These are phyloP conservation scores for Talaromyces albobiverticillius DNA, from an alignment of 2,329 filamentous ascomycete genomes.

Conservation along the genomic window DNA sequence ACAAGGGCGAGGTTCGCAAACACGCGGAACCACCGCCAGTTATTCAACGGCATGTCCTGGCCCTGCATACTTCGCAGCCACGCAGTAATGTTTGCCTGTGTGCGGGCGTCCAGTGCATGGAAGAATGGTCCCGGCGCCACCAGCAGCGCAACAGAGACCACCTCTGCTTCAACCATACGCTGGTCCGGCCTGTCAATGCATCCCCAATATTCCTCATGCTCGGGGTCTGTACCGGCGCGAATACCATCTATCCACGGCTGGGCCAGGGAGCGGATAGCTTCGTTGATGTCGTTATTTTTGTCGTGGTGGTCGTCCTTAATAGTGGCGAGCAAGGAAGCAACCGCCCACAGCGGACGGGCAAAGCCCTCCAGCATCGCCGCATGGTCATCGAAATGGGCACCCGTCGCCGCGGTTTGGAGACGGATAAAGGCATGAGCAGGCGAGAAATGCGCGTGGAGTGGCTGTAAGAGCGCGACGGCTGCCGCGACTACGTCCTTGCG, in stretches of 20 bases:
- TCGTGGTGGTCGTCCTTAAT: slow-evolving; percentile 60
- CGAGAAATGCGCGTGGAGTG: slow-evolving; percentile 19
- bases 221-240: slow-evolving; percentile 67
- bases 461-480: slow-evolving; percentile 16
- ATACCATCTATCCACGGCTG: slow-evolving; percentile 69
- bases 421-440: slow-evolving; percentile 15
- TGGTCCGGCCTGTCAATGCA: slow-evolving; percentile 73
- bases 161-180: slow-evolving; percentile 82
- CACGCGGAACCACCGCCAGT: slow-evolving; percentile 79
- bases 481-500: slow-evolving; percentile 17
- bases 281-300: neutral
- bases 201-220: slow-evolving; percentile 71
- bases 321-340: slow-evolving; percentile 68
- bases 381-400: slow-evolving; percentile 63
- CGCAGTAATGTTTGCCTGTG: slow-evolving; percentile 64
- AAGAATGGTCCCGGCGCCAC: slow-evolving; percentile 64
- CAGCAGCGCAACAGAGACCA: slow-evolving; percentile 70
- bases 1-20: slow-evolving; percentile 75
- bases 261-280: slow-evolving; percentile 29
- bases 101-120: slow-evolving; percentile 60
- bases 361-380: slow-evolving; percentile 76
- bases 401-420: slow-evolving; percentile 18
- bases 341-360: slow-evolving; percentile 71
- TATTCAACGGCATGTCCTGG: slow-evolving; percentile 68
- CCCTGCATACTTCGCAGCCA: slow-evolving; percentile 78